Conservation (phyloP, 2,329 filamentous ascomycete genomes). For the Nothophaeocryptopus gaeumannii region DNA sequence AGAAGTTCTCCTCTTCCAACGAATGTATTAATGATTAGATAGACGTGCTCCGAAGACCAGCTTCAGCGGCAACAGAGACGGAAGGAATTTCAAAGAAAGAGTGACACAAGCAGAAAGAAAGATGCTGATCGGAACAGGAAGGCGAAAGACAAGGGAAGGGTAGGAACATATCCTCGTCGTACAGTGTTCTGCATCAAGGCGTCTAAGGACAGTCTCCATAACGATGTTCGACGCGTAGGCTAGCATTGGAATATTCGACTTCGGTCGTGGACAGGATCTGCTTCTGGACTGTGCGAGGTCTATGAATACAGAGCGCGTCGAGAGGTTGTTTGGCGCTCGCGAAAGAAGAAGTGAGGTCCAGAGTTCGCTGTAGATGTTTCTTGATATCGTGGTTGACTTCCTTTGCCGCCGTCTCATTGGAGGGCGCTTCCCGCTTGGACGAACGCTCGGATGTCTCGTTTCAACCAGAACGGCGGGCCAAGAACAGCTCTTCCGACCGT, state of each 20-base stretch:
- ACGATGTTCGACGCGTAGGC: background rate
- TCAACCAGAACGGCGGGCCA: background rate
- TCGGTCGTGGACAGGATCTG: background rate
- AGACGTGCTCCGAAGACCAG: constrained; percentile 27
- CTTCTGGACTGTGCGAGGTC: constrained; percentile 24
- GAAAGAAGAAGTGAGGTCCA: constrained; percentile 14
- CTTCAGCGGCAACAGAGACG: constrained; percentile 23
- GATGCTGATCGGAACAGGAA: constrained; percentile 7
- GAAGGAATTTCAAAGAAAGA: constrained; percentile 11
- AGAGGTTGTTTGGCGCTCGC: constrained; percentile 13
- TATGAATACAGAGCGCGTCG: constrained; percentile 25
- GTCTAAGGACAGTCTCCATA: too few species aligned
- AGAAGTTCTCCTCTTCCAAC: too few species aligned
- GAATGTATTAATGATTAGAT: constrained; percentile 15
- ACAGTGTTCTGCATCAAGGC: too few species aligned
- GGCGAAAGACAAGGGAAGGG: constrained; percentile 2
- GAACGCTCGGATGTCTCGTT: constrained; percentile 1
- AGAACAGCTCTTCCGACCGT: too few species aligned
- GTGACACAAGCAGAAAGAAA: constrained; percentile 15
- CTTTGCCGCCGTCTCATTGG: too few species aligned
- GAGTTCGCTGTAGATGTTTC: background rate
- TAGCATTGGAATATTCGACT: constrained; percentile 1
- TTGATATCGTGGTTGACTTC: too few species aligned
- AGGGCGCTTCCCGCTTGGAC: constrained; percentile 3
- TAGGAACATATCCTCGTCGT: too few species aligned